Conservation (phyloP, 371 early-diverging fungal species). For the Ecytonucleospora hepatopenaei region DNA sequence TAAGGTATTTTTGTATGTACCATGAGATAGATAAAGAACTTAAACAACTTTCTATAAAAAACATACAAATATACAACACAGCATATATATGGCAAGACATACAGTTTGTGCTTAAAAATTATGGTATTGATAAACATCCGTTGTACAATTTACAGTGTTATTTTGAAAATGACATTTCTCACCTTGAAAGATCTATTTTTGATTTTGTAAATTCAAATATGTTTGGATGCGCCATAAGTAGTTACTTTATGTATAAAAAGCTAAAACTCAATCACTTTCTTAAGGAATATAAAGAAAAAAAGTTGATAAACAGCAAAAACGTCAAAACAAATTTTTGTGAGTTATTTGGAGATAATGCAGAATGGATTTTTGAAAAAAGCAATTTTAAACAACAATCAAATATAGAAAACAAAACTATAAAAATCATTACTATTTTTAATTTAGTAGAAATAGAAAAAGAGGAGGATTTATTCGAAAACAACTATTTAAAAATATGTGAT, state of each 20-base stretch:
- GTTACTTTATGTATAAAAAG: slow-evolving; percentile 1
- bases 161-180: background rate
- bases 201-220: slow-evolving; percentile 21
- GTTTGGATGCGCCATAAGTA: slow-evolving; percentile 25
- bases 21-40: slow-evolving; percentile 12
- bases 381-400: background rate
- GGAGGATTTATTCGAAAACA: background rate
- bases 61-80: slow-evolving; percentile 33
- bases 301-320: slow-evolving; percentile 8
- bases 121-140: too few species aligned
- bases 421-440: too few species aligned
- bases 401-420: too few species aligned
- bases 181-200: background rate
- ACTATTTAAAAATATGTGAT: background rate
- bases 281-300: slow-evolving; percentile 19
- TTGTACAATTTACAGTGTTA: background rate
- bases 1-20: slow-evolving; percentile 36
- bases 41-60: slow-evolving; percentile 29
- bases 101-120: background rate
- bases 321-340: slow-evolving; percentile 14
- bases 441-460: too few species aligned
- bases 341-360: slow-evolving; percentile 16
- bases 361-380: slow-evolving; percentile 39
- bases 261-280: slow-evolving; percentile 10
- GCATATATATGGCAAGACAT: slow-evolving; percentile 45